Evolutionary conservation across 257 asterid species (phyloP), one percentile per base, ranked within the genome.

Genomic region (Vinca minor): DNA sequence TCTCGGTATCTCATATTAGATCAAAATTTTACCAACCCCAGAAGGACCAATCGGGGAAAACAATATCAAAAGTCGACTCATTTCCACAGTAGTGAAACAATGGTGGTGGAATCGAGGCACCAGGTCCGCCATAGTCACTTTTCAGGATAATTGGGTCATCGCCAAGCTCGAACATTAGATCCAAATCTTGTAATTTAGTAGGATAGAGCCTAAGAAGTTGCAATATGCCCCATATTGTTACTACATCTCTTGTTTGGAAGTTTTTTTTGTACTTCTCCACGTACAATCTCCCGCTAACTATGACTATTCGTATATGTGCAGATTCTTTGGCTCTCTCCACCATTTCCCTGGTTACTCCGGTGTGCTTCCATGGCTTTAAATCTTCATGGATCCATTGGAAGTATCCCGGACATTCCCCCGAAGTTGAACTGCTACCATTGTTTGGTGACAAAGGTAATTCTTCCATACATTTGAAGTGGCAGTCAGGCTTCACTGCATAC

Each of bases 1-100:
- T 55, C 23, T 41, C 15, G 10, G 21, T 34, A 38, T 12, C 59
- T 36, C 38, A 42, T 28, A 26, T 47, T 54, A 71, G 60, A 67
- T 65, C 69, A 71, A 63, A 67, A 68, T 78, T 81, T 91, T 87
- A 91, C 97, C 96, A 91, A 85, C 97, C 97, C 97, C 97, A 91
- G 80, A 85, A 91, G 79, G 97, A 79, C 97, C 97, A 90, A 59
- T 89, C 97, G 57, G 96, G 97, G 53, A 87, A 84, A 53, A 83
- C 89, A 45, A 90, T 84, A 66, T 90, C 96, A 59, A 76, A 80
- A 64, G 79, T 84, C 5, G 59, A 67, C 5, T 67, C 78, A 60
- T 87, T 84, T 28, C 89, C 83, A 72, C 93, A 79, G 53, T 82
- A 90, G 62, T 83, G 97, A 69, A 91, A 84, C 74, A 91, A 11